These are phyloP conservation scores for Sclerotiophoma versabilis DNA, from an alignment of 2,329 filamentous ascomycete genomes.

Conservation along the genomic window DNA sequence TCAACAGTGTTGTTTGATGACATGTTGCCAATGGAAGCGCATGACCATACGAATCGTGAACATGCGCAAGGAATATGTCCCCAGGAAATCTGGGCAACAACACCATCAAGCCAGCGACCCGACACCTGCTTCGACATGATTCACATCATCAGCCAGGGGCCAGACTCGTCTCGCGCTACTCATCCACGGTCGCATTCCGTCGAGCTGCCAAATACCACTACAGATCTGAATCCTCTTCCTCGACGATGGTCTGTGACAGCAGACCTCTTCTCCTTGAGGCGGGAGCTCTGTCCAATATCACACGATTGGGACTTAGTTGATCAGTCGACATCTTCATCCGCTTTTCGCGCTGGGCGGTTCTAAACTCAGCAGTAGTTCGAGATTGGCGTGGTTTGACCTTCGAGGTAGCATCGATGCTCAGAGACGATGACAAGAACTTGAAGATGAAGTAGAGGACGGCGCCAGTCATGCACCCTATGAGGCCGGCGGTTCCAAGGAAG, in stretches of 20 bases:
- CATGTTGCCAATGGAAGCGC: background rate
- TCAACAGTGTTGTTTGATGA: background rate
- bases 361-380: slow-evolving; percentile 41
- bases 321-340: slow-evolving; percentile 17
- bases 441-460: slow-evolving; percentile 65
- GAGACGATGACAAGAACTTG: slow-evolving; percentile 59
- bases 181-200: background rate
- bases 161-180: background rate
- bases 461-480: slow-evolving; percentile 72
- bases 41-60: no score
- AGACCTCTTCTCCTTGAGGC: slow-evolving; percentile 54
- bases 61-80: background rate
- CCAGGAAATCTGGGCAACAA: background rate
- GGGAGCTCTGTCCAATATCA: slow-evolving; percentile 41
- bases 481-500: slow-evolving; percentile 70
- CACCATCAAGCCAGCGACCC: background rate
- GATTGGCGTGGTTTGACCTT: slow-evolving; percentile 17
- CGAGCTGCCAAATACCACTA: slow-evolving; percentile 27
- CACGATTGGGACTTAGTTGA: slow-evolving; percentile 27
- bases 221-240: slow-evolving; percentile 69
- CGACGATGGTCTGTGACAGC: slow-evolving; percentile 72
- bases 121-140: background rate
- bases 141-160: background rate
- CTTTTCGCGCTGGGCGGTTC: slow-evolving; percentile 37
- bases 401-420: slow-evolving; percentile 49